Conservation (phyloP, 1,139 yeast species). For the Blastobotrys raffinosifermentans region DNA sequence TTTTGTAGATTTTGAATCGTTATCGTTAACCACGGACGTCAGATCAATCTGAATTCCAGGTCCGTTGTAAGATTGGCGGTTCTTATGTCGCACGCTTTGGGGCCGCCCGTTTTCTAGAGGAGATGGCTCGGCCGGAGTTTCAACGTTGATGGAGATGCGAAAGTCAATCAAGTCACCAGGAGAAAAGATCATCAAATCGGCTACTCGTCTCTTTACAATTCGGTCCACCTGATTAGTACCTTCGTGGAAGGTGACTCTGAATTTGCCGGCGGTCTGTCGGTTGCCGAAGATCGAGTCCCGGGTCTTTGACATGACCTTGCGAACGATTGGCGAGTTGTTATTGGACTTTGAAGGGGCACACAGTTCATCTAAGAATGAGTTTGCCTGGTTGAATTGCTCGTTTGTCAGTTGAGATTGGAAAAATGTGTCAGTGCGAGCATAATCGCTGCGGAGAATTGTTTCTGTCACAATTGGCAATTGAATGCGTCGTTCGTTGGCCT, state of each 20-base stretch:
- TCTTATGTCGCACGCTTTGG: conserved; percentile 47
- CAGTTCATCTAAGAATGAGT: conserved; percentile 50
- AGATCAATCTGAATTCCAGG: conserved; percentile 31
- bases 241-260: conserved; percentile 29
- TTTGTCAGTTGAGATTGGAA: conserved; percentile 70
- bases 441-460: conserved; percentile 53
- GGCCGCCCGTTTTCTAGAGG: conserved; percentile 17
- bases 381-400: conserved; percentile 57
- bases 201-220: conserved; percentile 65
- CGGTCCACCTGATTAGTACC: conserved; percentile 44
- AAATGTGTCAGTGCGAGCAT: conserved; percentile 48
- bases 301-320: conserved; percentile 14
- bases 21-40: conserved; percentile 28
- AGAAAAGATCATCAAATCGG: conserved; percentile 63
- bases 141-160: conserved; percentile 66
- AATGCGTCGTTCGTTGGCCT: conserved; percentile 56
- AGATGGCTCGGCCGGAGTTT: conserved; percentile 45
- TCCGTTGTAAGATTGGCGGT: conserved; percentile 34
- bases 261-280: conserved; percentile 34
- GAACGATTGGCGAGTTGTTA: conserved; percentile 8
- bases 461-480: conserved; percentile 73
- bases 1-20: conserved; percentile 18
- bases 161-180: conserved; percentile 78
- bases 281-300: conserved; percentile 18
- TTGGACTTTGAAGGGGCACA: conserved; percentile 8